Base-by-base conservation (phyloP, 192 early-diverging fungal species). In the Coemansia sp. region DNA sequence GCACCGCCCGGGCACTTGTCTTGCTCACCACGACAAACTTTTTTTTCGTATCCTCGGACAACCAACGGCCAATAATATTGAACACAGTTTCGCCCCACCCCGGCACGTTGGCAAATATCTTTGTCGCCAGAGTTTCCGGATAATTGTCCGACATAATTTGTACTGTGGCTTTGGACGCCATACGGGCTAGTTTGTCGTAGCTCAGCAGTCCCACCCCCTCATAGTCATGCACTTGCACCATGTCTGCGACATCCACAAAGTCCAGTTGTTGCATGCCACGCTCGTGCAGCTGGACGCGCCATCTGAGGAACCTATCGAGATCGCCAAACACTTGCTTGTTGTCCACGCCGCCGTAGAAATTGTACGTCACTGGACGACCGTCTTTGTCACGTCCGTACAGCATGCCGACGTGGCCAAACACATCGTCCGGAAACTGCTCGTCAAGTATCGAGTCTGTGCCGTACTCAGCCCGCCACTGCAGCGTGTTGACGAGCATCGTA, bases 161-260 rank as follows among this genome's bases (percentile, higher is more conserved):
- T 19, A 86, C 81, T 2, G 82, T 71, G 29, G 66, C 70, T 56
- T 81, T 84, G 12, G 85, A 86, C 11, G 86, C 86, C 15, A 69
- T 60, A 21, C 84, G 75, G 5, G 83, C 73, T 48, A 64, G 72
- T 32, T 78, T 70, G 70, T 84, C 79, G 63, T 80, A 83, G 37
- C 69, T 70, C 62, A 83, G 63, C 38, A 84, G 66, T 1, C 77
- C 63, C 10, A 85, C 85, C 35, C 78, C 81, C 2, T 84, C 71
- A 37, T 86, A 86, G 66, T 88, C 86, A 52, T 88, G 86, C 47
- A 88, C 83, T 62, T 85, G 84, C 45, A 88, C 63, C 80, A 85
- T 85, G 25, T 83, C 71, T 19, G 85, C 82, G 5, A 83, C 64
- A 51, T 85, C 75, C 4, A 83, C 74, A 65, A 88, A 85, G 65